phyloP scores from a whole-genome alignment of 1,284 basidiomycete genomes.

The Fomitopsis schrenkii region DNA sequence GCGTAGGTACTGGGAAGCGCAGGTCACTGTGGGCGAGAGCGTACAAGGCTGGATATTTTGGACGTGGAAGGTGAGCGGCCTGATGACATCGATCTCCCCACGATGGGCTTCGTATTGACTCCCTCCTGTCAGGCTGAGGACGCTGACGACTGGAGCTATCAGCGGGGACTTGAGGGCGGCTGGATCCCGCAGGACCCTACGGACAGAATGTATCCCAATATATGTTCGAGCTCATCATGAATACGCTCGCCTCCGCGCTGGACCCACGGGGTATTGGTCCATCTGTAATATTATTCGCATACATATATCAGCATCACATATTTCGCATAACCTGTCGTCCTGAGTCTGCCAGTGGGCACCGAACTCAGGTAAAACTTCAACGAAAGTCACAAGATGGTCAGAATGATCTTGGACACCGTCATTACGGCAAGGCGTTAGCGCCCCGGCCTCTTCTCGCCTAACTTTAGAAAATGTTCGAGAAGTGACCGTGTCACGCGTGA shows the following conservation, averaged over 20 bases:
- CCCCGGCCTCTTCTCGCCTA: neutral
- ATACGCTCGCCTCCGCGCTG: neutral
- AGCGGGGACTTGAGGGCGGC: constrained; percentile 62
- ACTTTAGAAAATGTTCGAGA: neutral
- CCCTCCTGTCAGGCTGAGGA: constrained; percentile 49
- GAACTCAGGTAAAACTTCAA: no score
- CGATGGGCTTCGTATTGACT: neutral
- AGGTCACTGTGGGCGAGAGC: constrained; percentile 60
- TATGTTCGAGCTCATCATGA: constrained; percentile 34
- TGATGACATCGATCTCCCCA: constrained; percentile 3
- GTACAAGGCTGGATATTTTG: constrained; percentile 81
- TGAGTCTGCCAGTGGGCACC: no score
- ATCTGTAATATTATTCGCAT: neutral
- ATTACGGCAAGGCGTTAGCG: neutral
- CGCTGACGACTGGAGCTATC: constrained; percentile 75
- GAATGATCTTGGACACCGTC: neutral
- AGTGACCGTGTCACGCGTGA: neutral
- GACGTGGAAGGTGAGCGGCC: constrained; percentile 68
- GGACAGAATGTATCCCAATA: constrained; percentile 54
- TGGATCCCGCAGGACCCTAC: constrained; percentile 71
- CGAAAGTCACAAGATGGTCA: neutral
- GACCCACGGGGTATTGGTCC: no score
- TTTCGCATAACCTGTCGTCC: no score
- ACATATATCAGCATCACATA: no score
- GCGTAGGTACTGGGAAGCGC: constrained; percentile 73